phyloP scores from a whole-genome alignment of 768 basidiomycete genomes.

The Serendipita indica region DNA sequence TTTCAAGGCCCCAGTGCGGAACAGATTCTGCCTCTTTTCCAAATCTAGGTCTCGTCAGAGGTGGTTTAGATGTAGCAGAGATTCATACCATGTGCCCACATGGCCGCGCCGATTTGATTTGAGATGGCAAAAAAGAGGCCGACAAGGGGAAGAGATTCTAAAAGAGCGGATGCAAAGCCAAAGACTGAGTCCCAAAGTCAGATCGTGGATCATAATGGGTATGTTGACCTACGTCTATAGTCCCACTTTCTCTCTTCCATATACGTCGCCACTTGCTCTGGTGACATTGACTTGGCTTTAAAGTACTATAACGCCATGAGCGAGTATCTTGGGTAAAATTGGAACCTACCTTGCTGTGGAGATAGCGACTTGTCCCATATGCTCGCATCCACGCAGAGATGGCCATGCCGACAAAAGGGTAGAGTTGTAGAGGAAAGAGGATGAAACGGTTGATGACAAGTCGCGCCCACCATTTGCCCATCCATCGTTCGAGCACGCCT shows the following conservation, averaged over 20 bases:
- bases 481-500: slow-evolving; percentile 22
- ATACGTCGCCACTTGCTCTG: slow-evolving; percentile 52
- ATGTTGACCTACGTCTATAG: slow-evolving; percentile 43
- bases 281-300: slow-evolving; percentile 66
- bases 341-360: slow-evolving; percentile 48
- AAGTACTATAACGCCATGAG: slow-evolving; percentile 44
- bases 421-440: slow-evolving; percentile 46
- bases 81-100: slow-evolving; percentile 72
- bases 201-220: background rate
- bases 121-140: slow-evolving; percentile 74
- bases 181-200: slow-evolving; percentile 44
- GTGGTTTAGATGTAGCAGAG: background rate
- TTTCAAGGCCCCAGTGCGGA: slow-evolving; percentile 23
- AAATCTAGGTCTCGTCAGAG: slow-evolving; percentile 20
- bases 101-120: slow-evolving; percentile 81
- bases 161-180: slow-evolving; percentile 67
- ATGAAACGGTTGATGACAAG: slow-evolving; percentile 34
- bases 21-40: slow-evolving; percentile 30
- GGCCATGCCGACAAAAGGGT: slow-evolving; percentile 53
- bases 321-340: background rate
- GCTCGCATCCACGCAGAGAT: slow-evolving; percentile 51
- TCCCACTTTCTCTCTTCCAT: slow-evolving; percentile 86
- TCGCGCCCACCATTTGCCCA: slow-evolving; percentile 26
- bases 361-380: slow-evolving; percentile 46
- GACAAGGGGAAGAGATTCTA: slow-evolving; percentile 68